Evolutionary conservation across 2,329 filamentous ascomycete genomes (phyloP).

Genomic region (Ceratocystis papillata): DNA sequence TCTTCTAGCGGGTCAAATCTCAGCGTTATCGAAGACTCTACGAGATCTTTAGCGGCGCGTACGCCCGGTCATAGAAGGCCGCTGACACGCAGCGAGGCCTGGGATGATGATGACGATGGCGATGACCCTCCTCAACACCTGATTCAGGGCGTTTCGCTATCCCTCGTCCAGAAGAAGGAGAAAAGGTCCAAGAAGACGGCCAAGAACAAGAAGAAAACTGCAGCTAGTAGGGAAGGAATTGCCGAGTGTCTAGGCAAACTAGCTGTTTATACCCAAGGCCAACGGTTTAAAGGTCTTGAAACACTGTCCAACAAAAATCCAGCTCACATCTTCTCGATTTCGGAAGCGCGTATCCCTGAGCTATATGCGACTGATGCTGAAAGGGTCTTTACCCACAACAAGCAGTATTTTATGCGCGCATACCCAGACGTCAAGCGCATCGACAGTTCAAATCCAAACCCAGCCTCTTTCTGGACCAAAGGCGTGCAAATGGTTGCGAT

Average conservation of each 20-base stretch:
- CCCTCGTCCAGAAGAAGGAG: background rate
- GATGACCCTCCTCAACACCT: background rate
- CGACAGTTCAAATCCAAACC: conserved; percentile 88
- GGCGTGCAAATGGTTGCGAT: conserved; percentile 96
- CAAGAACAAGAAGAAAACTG: conserved; percentile 9
- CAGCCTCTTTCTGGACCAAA: conserved; percentile 78
- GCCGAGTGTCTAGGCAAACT: conserved; percentile 50
- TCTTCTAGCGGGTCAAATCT: conserved; percentile 7
- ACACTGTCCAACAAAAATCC: conserved; percentile 51
- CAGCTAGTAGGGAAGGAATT: background rate
- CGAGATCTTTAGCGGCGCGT: background rate
- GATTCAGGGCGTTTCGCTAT: conserved; percentile 11
- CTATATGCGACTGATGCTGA: conserved; percentile 52
- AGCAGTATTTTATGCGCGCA: conserved; percentile 76
- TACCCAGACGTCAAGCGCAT: conserved; percentile 74
- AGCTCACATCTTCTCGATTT: conserved; percentile 75
- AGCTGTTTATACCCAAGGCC: conserved; percentile 78
- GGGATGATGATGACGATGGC: background rate
- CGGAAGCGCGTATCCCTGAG: conserved; percentile 61
- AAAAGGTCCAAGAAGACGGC: background rate
- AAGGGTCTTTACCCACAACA: conserved; percentile 78
- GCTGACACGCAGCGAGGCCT: too few species aligned
- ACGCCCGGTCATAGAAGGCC: background rate
- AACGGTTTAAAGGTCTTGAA: conserved; percentile 63
- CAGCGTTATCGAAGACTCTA: background rate